Percentiles rank a stretch among this genome's conserved stretches.
Evolutionary conservation across 2,329 filamentous ascomycete genomes (phyloP).

Genomic region (Coccinonectria pachysandricola): DNA sequence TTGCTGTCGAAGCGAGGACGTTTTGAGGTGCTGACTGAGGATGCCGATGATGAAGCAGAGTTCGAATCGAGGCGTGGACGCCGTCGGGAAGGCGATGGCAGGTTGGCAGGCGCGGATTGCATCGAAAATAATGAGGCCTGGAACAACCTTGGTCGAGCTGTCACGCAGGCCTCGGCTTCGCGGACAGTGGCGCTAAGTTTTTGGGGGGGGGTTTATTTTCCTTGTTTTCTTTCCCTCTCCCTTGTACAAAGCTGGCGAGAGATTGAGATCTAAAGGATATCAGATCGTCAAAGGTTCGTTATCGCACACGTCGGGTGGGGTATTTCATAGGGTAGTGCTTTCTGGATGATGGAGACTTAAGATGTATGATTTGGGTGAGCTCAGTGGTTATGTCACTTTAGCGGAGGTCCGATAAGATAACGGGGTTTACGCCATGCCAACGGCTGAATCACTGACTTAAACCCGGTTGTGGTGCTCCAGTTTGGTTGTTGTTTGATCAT

Average conservation of each 20-base stretch:
- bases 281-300: not conserved
- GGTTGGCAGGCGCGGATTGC: constrained; percentile 22
- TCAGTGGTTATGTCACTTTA: constrained; percentile 12
- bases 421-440: too few relatives aligned
- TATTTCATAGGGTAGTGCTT: too few relatives aligned
- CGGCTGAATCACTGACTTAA: too few relatives aligned
- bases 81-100: constrained; percentile 26
- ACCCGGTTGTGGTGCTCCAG: too few relatives aligned
- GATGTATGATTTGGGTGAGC: constrained; percentile 2
- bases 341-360: too few relatives aligned
- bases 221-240: too few relatives aligned
- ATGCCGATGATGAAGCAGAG: constrained; percentile 18
- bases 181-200: constrained; percentile 6
- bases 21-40: constrained; percentile 16
- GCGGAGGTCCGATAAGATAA: constrained; percentile 18
- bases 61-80: constrained; percentile 27
- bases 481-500: too few relatives aligned
- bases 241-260: not conserved
- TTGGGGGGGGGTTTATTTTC: constrained; percentile 1
- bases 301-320: not conserved
- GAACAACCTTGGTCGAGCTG: constrained; percentile 18
- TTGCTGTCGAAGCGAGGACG: constrained; percentile 21
- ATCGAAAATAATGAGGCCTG: constrained; percentile 21
- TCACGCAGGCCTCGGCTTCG: constrained; percentile 18
- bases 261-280: not conserved